Evolutionary conservation across 495 filamentous ascomycete genomes (phyloP), one percentile per base, ranked within the genome.

Genomic region (Symbiotaphrina buchneri): DNA sequence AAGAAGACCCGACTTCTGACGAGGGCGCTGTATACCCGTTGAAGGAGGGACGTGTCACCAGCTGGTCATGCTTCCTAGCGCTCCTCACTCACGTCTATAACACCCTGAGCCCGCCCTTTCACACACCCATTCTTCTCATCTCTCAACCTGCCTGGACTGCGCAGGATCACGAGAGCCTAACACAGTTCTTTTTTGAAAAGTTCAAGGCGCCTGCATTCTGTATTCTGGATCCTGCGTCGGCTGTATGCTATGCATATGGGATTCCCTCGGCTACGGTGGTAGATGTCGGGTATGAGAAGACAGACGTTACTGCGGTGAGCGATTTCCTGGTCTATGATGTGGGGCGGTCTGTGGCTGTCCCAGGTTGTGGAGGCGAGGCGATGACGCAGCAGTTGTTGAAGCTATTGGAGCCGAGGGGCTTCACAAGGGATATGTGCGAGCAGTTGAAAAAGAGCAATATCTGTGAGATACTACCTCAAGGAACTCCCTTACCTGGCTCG

Each of bases 141-240:
- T 54, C 72, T 10, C 71, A 87, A 29, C 87, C 87, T 0, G 67
- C 68, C 28, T 97, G 90, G 79, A 79, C 79, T 6, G 61, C 69
- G 4, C 66, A 71, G 28, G 79, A 93, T 47, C 71, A 72, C 42
- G 82, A 93, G 49, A 56, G 55, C 7, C 64, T 95, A 22, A 74
- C 83, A 3, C 77, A 80, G 34, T 97, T 93, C 53, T 65, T 94
- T 39, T 97, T 97, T 41, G 87, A 95, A 51, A 83, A 83, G 51
- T 92, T 92, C 47, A 92, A 87, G 56, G 81, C 74, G 1, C 87
- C 87, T 0, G 82, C 74, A 0, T 75, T 97, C 31, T 77, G 68
- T 32, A 49, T 94, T 23, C 73, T 95, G 57, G 74, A 95, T 48
- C 67, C 77, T 30, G 82, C 77, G 0, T 48, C 87, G 11, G 82